Evolutionary conservation across 192 early-diverging fungal species (phyloP), one percentile per base, ranked within the genome.

Genomic region (Spinellus fusiger): DNA sequence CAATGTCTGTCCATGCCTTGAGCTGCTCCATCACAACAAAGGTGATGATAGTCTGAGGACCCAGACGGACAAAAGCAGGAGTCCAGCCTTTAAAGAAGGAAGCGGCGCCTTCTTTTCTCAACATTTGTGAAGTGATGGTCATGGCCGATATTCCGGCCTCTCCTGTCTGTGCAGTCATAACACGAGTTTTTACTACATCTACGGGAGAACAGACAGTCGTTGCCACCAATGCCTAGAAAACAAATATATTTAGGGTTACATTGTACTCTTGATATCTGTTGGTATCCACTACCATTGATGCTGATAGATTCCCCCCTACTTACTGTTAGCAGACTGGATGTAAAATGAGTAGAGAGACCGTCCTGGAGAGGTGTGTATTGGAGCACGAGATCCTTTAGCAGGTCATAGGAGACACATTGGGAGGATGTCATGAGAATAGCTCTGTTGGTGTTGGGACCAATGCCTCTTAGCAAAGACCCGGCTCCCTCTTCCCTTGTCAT

Each of bases 31-130:
- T 70, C 32, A 90, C 81, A 34, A 90, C 80, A 68, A 93, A 90
- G 0, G 89, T 91, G 20, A 88, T 77, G 29, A 90, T 86, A 27
- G 89, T 90, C 52, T 93, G 91, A 27, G 91, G 91, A 0, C 86
- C 87, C 29, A 93, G 77, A 53, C 91, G 80, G 31, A 88, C 66
- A 71, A 87, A 93, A 5, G 87, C 78, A 29, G 91, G 89, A 5
- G 86, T 75, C 89, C 89, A 91, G 23, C 91, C 91, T 76, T 90
- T 91, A 66, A 89, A 93, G 33, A 93, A 57, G 8, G 86, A 86
- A 12, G 49, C 10, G 0, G 77, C 40, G 22, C 91, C 91, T 74
- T 93, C 91, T 20, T 37, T 18, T 63, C 27, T 38, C 20, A 35
- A 54, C 61, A 63, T 63, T 22, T 73, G 69, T 38, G 70, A 73